Percentiles rank a stretch among this genome's conserved stretches.
phyloP scores from a whole-genome alignment of 2,329 filamentous ascomycete species.

The Colletotrichum sp. region DNA sequence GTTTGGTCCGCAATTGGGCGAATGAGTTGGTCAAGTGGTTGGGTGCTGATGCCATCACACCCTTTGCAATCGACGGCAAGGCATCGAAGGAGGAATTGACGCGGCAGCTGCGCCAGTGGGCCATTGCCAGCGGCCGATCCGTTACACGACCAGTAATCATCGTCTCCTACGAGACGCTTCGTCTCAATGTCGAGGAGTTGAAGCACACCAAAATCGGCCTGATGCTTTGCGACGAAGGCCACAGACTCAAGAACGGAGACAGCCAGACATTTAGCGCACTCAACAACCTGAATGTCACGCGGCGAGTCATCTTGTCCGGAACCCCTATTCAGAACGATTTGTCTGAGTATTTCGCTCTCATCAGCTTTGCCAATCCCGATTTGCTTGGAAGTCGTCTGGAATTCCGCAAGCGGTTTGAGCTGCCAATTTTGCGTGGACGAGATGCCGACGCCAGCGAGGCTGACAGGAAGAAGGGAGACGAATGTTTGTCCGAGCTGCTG shows the following conservation, averaged over 20 bases:
- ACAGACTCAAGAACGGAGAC: constrained; percentile 95
- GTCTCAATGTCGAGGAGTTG: constrained; percentile 88
- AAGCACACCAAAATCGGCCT: constrained; percentile 90
- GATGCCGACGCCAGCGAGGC: constrained; percentile 88
- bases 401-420: constrained; percentile 92
- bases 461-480: constrained; percentile 82
- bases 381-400: constrained; percentile 87
- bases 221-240: constrained; percentile 94
- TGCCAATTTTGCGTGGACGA: constrained; percentile 89
- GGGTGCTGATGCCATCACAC: constrained; percentile 85
- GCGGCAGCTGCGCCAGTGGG: constrained; percentile 91
- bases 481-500: constrained; percentile 81
- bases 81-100: constrained; percentile 93
- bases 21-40: constrained; percentile 98
- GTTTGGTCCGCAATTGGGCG: constrained; percentile 96
- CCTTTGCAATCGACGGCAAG: constrained; percentile 97
- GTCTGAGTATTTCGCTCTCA: constrained; percentile 95
- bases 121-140: constrained; percentile 85
- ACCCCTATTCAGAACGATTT: constrained; percentile 98
- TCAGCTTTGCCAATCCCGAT: constrained; percentile 95
- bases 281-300: constrained; percentile 86
- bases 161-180: constrained; percentile 95
- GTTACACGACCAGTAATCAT: constrained; percentile 94
- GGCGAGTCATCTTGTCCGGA: constrained; percentile 92
- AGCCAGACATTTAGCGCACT: constrained; percentile 93